These are phyloP conservation scores for Microstegium vimineum DNA, from an alignment of 176 grass and related monocot species.

Conservation along the genomic window DNA sequence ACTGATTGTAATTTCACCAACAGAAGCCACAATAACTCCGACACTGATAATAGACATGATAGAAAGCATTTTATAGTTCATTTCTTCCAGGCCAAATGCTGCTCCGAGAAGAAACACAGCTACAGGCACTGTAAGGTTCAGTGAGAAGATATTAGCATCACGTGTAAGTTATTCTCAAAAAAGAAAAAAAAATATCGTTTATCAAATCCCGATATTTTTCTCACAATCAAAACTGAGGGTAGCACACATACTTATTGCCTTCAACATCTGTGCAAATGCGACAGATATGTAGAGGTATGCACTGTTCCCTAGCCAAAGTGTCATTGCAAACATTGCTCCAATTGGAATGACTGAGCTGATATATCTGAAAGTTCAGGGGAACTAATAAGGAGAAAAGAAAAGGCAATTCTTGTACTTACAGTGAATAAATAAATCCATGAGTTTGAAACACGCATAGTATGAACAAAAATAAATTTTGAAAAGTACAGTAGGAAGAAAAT, in stretches of 20 bases:
- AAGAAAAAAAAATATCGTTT: too few relatives aligned
- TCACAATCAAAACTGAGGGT: neutral
- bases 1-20: slow-evolving; percentile 87
- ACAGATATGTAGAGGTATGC: slow-evolving; percentile 99
- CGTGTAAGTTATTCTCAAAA: too few relatives aligned
- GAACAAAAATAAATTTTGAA: neutral
- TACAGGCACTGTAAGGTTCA: slow-evolving; percentile 80
- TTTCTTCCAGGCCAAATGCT: slow-evolving; percentile 84
- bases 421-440: neutral
- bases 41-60: slow-evolving; percentile 93
- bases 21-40: slow-evolving; percentile 91
- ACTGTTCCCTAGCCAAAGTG: slow-evolving; percentile 96
- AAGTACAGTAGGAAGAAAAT: neutral
- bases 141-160: slow-evolving; percentile 11
- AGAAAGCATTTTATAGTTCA: slow-evolving; percentile 82
- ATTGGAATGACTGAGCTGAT: slow-evolving; percentile 92
- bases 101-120: slow-evolving; percentile 94
- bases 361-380: slow-evolving; percentile 66
- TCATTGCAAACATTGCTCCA: slow-evolving; percentile 99
- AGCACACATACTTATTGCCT: slow-evolving; percentile 81
- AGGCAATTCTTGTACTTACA: neutral
- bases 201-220: neutral
- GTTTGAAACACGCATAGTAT: neutral
- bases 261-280: slow-evolving; percentile 99
- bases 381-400: neutral